Percentiles rank a stretch among this genome's conserved stretches.
phyloP scores from a whole-genome alignment of 2,329 filamentous ascomycete genomes.

The Myrmaecium sp. region DNA sequence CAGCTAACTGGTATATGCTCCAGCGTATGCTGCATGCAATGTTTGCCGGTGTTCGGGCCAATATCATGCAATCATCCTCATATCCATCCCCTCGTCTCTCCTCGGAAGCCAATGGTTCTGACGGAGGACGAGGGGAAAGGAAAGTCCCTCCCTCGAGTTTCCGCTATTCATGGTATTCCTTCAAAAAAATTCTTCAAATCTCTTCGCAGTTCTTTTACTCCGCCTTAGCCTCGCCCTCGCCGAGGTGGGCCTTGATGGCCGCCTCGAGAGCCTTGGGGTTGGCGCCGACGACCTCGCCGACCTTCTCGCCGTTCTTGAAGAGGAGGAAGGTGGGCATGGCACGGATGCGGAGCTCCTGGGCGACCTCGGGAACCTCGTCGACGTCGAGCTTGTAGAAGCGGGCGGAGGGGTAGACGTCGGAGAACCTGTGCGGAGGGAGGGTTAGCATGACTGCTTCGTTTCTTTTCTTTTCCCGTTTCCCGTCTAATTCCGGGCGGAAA shows the following conservation, averaged over 20 bases:
- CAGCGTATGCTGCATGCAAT: too few species aligned
- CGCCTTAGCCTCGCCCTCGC: slow-evolving; percentile 8
- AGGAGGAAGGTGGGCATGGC: slow-evolving; percentile 88
- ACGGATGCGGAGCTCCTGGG: slow-evolving; percentile 60
- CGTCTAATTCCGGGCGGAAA: background rate
- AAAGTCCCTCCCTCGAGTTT: too few species aligned
- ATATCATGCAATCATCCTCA: too few species aligned
- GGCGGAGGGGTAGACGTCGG: slow-evolving; percentile 40
- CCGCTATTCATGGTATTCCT: too few species aligned
- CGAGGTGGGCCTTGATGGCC: slow-evolving; percentile 26
- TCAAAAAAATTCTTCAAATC: too few species aligned
- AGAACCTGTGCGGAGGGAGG: slow-evolving; percentile 32
- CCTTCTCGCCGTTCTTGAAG: slow-evolving; percentile 64
- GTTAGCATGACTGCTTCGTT: slow-evolving; percentile 7
- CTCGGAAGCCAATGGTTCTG: too few species aligned
- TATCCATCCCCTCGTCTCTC: too few species aligned
- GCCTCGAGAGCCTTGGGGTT: slow-evolving; percentile 52
- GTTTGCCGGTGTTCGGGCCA: too few species aligned
- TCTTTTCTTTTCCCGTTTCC: slow-evolving; percentile 4
- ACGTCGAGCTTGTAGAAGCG: slow-evolving; percentile 86
- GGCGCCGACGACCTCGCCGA: slow-evolving; percentile 61
- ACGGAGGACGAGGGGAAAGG: too few species aligned
- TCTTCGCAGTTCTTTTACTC: too few species aligned
- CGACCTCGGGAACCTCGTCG: slow-evolving; percentile 59
- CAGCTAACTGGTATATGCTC: too few species aligned